Evolutionary conservation across 2,329 filamentous ascomycete genomes (phyloP).

Genomic region (Macrophomina phaseolina): DNA sequence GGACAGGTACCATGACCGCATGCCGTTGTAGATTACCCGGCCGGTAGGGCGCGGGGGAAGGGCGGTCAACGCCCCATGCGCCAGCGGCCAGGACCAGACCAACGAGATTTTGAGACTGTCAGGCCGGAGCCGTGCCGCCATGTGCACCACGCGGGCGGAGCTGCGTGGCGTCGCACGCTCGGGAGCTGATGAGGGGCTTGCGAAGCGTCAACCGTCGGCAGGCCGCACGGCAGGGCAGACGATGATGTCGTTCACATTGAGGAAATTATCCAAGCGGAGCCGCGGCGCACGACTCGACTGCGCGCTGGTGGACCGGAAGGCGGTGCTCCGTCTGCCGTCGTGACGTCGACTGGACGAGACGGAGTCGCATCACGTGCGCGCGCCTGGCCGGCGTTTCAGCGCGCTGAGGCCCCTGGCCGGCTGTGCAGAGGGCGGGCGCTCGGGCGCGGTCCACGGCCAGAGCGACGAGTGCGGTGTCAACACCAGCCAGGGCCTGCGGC

Average conservation of each 20-base stretch:
- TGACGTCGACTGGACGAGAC: background rate
- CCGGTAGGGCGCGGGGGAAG: slow-evolving; percentile 8
- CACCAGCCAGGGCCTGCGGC: too few relatives aligned
- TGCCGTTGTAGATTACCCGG: slow-evolving; percentile 19
- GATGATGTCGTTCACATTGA: background rate
- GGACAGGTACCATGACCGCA: slow-evolving; percentile 4
- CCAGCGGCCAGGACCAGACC: background rate
- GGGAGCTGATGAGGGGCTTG: slow-evolving; percentile 10
- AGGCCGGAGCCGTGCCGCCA: background rate
- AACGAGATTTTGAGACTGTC: background rate
- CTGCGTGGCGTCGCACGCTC: background rate
- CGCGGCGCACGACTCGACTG: slow-evolving; percentile 9
- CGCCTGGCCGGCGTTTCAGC: slow-evolving; percentile 13
- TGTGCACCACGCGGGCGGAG: slow-evolving; percentile 13
- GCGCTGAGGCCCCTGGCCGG: background rate
- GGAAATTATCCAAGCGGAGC: background rate
- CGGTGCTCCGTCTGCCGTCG: background rate
- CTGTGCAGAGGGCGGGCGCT: background rate
- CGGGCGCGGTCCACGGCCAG: background rate
- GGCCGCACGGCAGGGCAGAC: background rate
- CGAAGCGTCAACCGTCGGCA: background rate
- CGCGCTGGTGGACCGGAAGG: background rate
- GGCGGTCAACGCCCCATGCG: slow-evolving; percentile 10
- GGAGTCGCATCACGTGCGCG: background rate
- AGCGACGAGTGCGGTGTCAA: too few relatives aligned